phyloP scores from a whole-genome alignment of 345 rosid genomes.

The Camelina hispida region DNA sequence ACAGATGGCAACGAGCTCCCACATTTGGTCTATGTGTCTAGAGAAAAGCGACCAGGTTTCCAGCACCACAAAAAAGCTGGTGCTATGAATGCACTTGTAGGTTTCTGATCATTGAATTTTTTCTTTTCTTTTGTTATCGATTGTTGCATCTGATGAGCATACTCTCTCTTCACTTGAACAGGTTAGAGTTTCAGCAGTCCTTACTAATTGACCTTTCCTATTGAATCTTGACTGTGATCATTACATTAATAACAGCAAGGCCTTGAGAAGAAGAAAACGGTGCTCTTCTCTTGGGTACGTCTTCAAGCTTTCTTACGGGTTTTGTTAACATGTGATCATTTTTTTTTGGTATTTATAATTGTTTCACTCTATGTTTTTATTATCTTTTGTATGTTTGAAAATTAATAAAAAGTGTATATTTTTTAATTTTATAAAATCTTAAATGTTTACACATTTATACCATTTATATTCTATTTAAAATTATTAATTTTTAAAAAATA shows the following conservation, averaged over 20 bases:
- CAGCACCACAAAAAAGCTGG: constrained; percentile 98
- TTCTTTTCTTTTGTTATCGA: constrained; percentile 1
- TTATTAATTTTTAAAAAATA: too few relatives aligned
- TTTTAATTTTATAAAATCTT: too few relatives aligned
- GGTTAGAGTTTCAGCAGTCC: constrained; percentile 95
- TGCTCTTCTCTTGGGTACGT: too few relatives aligned
- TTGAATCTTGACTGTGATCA: constrained; percentile 98
- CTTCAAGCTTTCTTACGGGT: too few relatives aligned
- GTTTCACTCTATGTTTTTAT: too few relatives aligned
- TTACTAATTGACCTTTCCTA: constrained; percentile 90
- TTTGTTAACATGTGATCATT: too few relatives aligned
- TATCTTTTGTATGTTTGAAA: too few relatives aligned
- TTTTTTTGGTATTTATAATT: too few relatives aligned
- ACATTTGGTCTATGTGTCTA: constrained; percentile 85
- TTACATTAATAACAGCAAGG: constrained; percentile 90
- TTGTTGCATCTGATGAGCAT: neutral
- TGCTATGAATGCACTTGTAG: constrained; percentile 92
- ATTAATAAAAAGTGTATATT: too few relatives aligned
- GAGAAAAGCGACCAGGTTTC: constrained; percentile 95
- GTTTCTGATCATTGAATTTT: constrained; percentile 35
- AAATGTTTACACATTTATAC: too few relatives aligned
- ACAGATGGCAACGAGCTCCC: constrained; percentile 92
- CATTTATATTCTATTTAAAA: too few relatives aligned
- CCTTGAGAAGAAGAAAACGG: too few relatives aligned
- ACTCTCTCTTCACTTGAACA: constrained; percentile 44